phyloP scores from a whole-genome alignment of 257 asterid species.

The Paraleonurus japonicus region DNA sequence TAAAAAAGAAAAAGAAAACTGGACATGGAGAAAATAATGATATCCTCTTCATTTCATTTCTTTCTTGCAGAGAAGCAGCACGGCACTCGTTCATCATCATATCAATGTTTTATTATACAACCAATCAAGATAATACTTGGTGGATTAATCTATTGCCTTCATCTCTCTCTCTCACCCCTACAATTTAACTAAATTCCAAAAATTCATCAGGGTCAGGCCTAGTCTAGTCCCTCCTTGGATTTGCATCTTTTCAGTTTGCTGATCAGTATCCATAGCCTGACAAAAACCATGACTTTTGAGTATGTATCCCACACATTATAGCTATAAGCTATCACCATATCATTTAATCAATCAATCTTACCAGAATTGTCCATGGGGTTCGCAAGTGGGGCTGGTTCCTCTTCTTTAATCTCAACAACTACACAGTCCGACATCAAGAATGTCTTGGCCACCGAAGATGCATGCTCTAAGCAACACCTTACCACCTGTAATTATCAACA shows the following conservation, averaged over 20 bases:
- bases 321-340: background rate
- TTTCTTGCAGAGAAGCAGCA: background rate
- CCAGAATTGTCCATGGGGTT: conserved; percentile 99
- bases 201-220: conserved; percentile 21
- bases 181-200: conserved; percentile 38
- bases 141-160: conserved; percentile 22
- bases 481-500: conserved; percentile 60
- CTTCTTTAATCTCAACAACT: conserved; percentile 94
- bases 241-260: background rate
- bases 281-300: background rate
- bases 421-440: conserved; percentile 97
- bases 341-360: conserved; percentile 19
- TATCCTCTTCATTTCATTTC: background rate
- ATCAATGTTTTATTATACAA: background rate
- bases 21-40: background rate
- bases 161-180: background rate
- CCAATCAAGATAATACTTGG: no score
- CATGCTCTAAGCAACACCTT: conserved; percentile 94
- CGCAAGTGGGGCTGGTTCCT: conserved; percentile 63
- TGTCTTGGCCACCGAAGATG: conserved; percentile 93
- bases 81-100: background rate
- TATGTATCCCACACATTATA: background rate
- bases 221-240: background rate
- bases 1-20: background rate
- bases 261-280: conserved; percentile 78